Conservation (phyloP, 805 yeast genomes). For the Metschnikowia bowlesiae region DNA sequence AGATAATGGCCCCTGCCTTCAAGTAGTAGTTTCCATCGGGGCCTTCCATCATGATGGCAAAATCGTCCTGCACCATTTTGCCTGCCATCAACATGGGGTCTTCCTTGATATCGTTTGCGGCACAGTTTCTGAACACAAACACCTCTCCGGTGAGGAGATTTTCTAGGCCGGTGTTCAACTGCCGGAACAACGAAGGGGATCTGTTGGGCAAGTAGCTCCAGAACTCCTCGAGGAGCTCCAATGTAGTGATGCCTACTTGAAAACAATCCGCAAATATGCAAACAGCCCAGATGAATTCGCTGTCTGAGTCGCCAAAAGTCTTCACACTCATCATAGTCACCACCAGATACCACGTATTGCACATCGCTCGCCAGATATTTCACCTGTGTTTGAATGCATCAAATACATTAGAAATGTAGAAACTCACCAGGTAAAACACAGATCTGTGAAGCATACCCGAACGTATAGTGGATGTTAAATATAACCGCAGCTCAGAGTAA, state of each 20-base stretch:
- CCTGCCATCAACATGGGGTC: conserved; percentile 62
- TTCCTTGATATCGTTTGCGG: conserved; percentile 18
- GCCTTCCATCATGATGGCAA: conserved; percentile 62
- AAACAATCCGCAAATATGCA: no score
- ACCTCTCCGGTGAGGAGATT: conserved; percentile 53
- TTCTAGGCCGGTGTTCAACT: conserved; percentile 44
- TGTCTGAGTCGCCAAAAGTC: no score
- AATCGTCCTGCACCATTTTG: conserved; percentile 58
- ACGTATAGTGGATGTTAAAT: no score
- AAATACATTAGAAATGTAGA: no score
- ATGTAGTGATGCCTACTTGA: conserved; percentile 16
- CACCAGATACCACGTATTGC: no score
- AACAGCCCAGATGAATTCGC: no score
- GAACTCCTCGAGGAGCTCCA: conserved; percentile 53
- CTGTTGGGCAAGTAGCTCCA: conserved; percentile 50
- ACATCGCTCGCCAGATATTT: no score
- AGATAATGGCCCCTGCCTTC: conserved; percentile 57
- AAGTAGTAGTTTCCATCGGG: conserved; percentile 53
- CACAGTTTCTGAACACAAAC: conserved; percentile 27
- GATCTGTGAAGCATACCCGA: no score
- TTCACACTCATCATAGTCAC: no score
- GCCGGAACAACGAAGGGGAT: conserved; percentile 51
- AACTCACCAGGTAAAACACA: no score
- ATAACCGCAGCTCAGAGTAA: no score
- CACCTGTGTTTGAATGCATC: no score